These are phyloP conservation scores for Scutellaria minor DNA, from an alignment of 257 asterid genomes.

Conservation along the genomic window DNA sequence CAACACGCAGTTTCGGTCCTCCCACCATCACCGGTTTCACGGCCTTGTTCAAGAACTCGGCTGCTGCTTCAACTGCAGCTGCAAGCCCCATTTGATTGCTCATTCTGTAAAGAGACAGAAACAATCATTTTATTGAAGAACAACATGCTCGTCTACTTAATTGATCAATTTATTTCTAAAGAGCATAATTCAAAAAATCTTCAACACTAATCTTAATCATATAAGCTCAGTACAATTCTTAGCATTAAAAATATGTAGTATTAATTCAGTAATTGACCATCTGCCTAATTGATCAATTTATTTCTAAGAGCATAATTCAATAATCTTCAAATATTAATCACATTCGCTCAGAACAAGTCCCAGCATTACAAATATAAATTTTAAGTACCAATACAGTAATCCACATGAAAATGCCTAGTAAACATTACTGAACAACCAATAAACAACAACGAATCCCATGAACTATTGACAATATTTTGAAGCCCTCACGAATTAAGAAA, in stretches of 20 bases:
- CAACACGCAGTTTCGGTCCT: constrained; percentile 78
- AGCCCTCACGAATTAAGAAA: not conserved
- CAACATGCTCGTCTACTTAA: not conserved
- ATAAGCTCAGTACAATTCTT: too few relatives aligned
- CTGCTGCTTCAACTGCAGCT: constrained; percentile 81
- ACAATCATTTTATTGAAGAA: not conserved
- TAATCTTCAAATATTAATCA: not conserved
- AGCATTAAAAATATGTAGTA: not conserved
- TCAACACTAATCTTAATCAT: not conserved
- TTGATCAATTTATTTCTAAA: not conserved
- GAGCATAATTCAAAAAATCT: not conserved
- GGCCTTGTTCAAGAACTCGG: constrained; percentile 71
- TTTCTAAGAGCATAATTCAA: not conserved
- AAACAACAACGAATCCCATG: not conserved
- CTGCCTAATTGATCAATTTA: not conserved
- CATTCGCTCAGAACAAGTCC: too few relatives aligned
- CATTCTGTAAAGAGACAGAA: constrained; percentile 43
- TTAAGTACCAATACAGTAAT: not conserved
- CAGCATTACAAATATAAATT: too few relatives aligned
- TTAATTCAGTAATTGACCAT: not conserved
- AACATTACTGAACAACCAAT: not conserved
- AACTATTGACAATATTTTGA: too few relatives aligned
- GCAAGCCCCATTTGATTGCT: constrained; percentile 72
- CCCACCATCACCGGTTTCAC: constrained; percentile 92
- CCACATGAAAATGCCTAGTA: not conserved